Evolutionary conservation across 345 rosid genomes (phyloP), one percentile per base, ranked within the genome.

Genomic region (Raphanus raphanistrum): DNA sequence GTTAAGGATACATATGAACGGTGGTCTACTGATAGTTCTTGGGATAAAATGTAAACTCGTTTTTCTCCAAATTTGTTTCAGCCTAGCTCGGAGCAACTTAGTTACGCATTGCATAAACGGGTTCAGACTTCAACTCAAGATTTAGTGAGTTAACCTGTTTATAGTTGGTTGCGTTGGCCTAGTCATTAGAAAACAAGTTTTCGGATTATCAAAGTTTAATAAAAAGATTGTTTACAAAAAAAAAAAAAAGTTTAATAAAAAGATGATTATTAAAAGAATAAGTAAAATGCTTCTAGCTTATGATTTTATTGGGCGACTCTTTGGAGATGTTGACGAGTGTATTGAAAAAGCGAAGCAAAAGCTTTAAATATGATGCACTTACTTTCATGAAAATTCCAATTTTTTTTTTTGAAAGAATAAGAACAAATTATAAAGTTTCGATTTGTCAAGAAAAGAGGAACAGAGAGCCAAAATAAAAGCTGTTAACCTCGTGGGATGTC

Each of bases 401-500:
- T 32, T 62, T 28, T 62, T 28, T 45, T 15, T 41, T 63, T 16
- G 11, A 52, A 52, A 48, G 43, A 70, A 54, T 54, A 63, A 4
- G 13, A 57, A 32, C 66, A 15, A 1, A 48, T 33, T 35, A 73
- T 27, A 79, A 73, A 73, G 74, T 73, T 61, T 72, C 55, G 26
- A 60, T 61, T 79, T 73, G 71, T 73, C 70, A 79, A 61, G 66
- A 67, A 79, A 73, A 79, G 55, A 48, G 43, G n/a, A 61, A 79
- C 73, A 79, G 65, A 68, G 78, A 67, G 36, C 78, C 63, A 73
- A 68, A 68, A 68, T 31, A 79, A 73, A 79, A 73, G 82, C 66
- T 73, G 78, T 61, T 67, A 73, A 79, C 25, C 82, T 79, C 78
- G 73, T 79, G 78, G 78, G 70, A 67, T 73, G 74, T 73, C 55